These are phyloP conservation scores for Clausena lansium DNA, from an alignment of 345 rosid species.

Conservation along the genomic window DNA sequence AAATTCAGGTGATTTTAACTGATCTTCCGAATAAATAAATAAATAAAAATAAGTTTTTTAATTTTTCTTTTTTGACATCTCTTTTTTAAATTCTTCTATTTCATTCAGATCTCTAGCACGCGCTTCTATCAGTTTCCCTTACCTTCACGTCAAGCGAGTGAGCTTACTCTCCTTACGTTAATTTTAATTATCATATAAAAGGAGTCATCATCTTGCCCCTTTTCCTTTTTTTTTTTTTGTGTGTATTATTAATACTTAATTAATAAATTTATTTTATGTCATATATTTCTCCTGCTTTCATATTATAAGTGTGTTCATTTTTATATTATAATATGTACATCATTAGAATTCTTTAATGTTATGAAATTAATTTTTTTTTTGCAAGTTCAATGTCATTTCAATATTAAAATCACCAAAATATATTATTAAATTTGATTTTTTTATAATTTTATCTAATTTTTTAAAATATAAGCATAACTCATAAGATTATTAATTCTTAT, in stretches of 20 bases:
- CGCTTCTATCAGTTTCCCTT: background rate
- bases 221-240: too few relatives aligned
- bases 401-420: background rate
- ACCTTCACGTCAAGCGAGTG: background rate
- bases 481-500: too few relatives aligned
- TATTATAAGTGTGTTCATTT: background rate
- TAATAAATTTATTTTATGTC: background rate
- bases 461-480: too few relatives aligned
- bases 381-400: too few relatives aligned
- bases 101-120: constrained; percentile 18
- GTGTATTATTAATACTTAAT: too few relatives aligned
- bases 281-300: background rate
- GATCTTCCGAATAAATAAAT: background rate
- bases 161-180: background rate
- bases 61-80: background rate
- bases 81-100: background rate
- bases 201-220: too few relatives aligned
- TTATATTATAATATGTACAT: too few relatives aligned
- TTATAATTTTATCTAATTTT: too few relatives aligned
- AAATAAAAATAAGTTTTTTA: background rate
- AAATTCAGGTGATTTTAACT: constrained; percentile 31
- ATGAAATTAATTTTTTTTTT: too few relatives aligned
- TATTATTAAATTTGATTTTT: too few relatives aligned
- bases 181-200: background rate
- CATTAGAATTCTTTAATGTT: too few relatives aligned